Evolutionary conservation across 495 filamentous ascomycete genomes (phyloP), one percentile per base, ranked within the genome.

Genomic region (Talaromyces wortmannii): DNA sequence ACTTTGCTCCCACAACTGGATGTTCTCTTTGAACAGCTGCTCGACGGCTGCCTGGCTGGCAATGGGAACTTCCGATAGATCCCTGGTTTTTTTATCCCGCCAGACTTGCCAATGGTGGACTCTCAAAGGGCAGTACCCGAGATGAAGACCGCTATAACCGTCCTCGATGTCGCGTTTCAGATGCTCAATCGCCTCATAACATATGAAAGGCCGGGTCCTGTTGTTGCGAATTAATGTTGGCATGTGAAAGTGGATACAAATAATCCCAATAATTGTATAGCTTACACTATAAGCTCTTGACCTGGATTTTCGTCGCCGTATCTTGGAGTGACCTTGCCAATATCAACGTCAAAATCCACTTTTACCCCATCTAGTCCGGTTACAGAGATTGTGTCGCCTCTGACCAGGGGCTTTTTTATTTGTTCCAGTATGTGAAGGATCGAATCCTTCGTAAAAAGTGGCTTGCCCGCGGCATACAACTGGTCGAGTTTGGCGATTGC

Each of bases 371-470:
- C 36, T 13, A 40, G 36, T 13, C 36, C 36, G 36, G 5, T 13
- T 13, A 40, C 36, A 40, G 36, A 40, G 16, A 64, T 52, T 36
- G 47, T 44, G 5, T 57, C 52, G 0, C 59, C 59, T 11, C 5
- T 31, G 5, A n/a, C 33, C 13, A 47, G 54, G 3, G 17, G 29
- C 4, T 48, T 53, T 10, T 60, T 55, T 12, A 57, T 55, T 31
- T 64, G 55, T 40, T 59, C 54, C 33, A 43, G 45, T n/a, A 31
- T 47, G 12, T 48, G 6, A 15, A 57, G 50, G 13, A 64, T 59
- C 3, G 16, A 18, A 1, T 47, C 45, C 44, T 64, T 64, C 13
- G 56, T 62, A 45, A 64, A 64, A 45, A 62, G 59, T 10, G 59
- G 59, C 6, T 53, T 48, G 5, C 60, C 57, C 1, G 57, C 50